Base-by-base conservation (phyloP, 2,329 filamentous ascomycete species). In the Ciborinia camelliae region DNA sequence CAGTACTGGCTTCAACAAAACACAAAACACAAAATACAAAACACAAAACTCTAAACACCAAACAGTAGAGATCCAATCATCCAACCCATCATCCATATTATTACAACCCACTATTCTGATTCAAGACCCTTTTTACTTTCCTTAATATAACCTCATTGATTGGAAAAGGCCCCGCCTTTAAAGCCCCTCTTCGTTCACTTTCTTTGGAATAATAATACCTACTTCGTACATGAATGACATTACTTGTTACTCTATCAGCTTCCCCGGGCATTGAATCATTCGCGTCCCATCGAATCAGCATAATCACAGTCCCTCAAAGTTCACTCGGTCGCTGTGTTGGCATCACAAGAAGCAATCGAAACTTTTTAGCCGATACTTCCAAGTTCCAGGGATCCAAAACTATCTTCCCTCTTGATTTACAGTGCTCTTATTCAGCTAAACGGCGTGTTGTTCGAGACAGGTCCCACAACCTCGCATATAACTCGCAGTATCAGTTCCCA, bases 311-410 rank as follows among this genome's bases (percentile, higher is more conserved):
- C 52, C n/a, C n/a, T n/a, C n/a, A n/a, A n/a, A n/a, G n/a, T 45
- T 62, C 26, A 47, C 47, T 48, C 43, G 45, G 45, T 48, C 62
- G 67, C 66, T 71, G 66, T 62, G 69, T 65, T 71, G 69, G 69
- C 68, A 70, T 67, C 68, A 65, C 66, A 68, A 70, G 66, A 66
- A 67, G 59, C 66, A 68, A 58, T 58, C 64, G 53, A 65, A 47
- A 63, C 26, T 54, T 57, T 50, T 63, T 63, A 63, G 52, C 62
- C 62, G 62, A 63, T 32, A 41, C 53, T n/a, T 59, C 23, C 45
- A 48, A 26, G 62, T 54, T 18, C 18, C 59, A 62, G 59, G 62
- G 62, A 63, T 63, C 23, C 30, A 37, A 41, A 26, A 30, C 2
- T 37, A 1, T 55, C 18, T 30, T 28, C 55, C 23, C 50, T 39